Conservation (phyloP, 2,329 filamentous ascomycete species). For the Fusarium pininemorale region DNA sequence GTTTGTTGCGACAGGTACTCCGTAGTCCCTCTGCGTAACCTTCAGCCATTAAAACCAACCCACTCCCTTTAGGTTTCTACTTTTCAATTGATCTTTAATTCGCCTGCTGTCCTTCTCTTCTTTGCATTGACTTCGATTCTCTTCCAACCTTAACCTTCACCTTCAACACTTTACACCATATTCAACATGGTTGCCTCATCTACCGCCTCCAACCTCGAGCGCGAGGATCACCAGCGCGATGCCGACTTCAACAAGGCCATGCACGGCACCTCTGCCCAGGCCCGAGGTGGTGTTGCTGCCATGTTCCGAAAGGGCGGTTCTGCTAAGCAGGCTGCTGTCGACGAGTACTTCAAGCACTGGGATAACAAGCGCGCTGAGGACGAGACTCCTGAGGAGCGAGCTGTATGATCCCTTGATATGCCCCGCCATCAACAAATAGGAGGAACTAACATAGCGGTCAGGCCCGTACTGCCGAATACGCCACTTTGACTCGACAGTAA, state of each 20-base stretch:
- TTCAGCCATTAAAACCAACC: constrained; percentile 40
- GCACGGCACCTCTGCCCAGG: constrained; percentile 77
- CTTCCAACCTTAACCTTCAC: constrained; percentile 3
- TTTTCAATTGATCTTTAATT: constrained; percentile 24
- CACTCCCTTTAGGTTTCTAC: constrained; percentile 25
- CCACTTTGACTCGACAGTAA: constrained; percentile 90
- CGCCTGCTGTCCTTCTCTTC: constrained; percentile 6
- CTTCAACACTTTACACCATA: constrained; percentile 33
- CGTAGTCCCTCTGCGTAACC: constrained; percentile 31
- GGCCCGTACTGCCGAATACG: constrained; percentile 87
- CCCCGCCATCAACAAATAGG: constrained; percentile 24
- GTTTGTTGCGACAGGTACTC: constrained; percentile 40
- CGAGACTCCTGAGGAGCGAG: constrained; percentile 85
- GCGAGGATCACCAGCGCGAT: constrained; percentile 85
- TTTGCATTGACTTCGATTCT: background rate
- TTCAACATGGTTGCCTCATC: constrained; percentile 57
- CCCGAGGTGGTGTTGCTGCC: constrained; percentile 77
- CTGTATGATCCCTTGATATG: constrained; percentile 61
- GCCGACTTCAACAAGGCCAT: constrained; percentile 89
- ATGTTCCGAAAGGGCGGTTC: constrained; percentile 83
- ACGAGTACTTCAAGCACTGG: constrained; percentile 98
- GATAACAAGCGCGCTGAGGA: constrained; percentile 81
- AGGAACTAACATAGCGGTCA: constrained; percentile 48
- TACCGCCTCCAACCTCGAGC: constrained; percentile 67
- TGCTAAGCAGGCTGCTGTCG: constrained; percentile 82